phyloP scores from a whole-genome alignment of 2,329 filamentous ascomycete genomes.

The Pseudogymnoascus sp. region DNA sequence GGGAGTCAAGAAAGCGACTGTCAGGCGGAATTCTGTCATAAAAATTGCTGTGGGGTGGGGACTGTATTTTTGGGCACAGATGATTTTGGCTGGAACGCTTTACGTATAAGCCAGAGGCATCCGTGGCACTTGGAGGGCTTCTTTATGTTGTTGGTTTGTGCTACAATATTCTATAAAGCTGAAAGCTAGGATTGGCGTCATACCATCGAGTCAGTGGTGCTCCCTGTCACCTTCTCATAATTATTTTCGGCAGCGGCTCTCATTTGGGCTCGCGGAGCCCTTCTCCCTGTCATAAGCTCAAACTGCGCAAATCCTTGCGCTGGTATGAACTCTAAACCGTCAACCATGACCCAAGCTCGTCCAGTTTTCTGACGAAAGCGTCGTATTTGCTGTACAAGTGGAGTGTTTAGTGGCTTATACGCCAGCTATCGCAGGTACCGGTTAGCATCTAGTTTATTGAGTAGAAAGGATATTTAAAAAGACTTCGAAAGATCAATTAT shows the following conservation, averaged over 20 bases:
- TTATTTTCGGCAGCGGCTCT: constrained; percentile 28
- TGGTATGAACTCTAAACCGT: constrained; percentile 67
- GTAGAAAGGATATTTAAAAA: neutral
- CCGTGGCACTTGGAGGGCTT: constrained; percentile 53
- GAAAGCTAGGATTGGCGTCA: neutral
- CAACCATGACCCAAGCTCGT: constrained; percentile 65
- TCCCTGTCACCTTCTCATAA: constrained; percentile 4
- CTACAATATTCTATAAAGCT: neutral
- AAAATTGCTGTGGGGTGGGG: constrained; percentile 55
- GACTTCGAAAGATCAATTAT: neutral
- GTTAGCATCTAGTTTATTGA: neutral
- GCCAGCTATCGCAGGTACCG: constrained; percentile 38
- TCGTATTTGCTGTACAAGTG: constrained; percentile 58
- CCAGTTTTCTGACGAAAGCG: constrained; percentile 40
- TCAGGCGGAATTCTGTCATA: constrained; percentile 30
- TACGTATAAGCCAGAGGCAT: neutral
- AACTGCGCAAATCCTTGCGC: constrained; percentile 79
- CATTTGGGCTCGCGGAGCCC: constrained; percentile 66
- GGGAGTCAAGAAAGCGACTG: neutral
- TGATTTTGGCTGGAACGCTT: constrained; percentile 37
- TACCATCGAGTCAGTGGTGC: neutral
- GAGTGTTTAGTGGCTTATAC: constrained; percentile 67
- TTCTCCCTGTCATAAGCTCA: constrained; percentile 68
- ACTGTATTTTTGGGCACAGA: constrained; percentile 41
- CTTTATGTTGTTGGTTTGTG: constrained; percentile 43